Base-by-base conservation (phyloP, 1,284 basidiomycete genomes). In the Apiotrichum gamsii region DNA sequence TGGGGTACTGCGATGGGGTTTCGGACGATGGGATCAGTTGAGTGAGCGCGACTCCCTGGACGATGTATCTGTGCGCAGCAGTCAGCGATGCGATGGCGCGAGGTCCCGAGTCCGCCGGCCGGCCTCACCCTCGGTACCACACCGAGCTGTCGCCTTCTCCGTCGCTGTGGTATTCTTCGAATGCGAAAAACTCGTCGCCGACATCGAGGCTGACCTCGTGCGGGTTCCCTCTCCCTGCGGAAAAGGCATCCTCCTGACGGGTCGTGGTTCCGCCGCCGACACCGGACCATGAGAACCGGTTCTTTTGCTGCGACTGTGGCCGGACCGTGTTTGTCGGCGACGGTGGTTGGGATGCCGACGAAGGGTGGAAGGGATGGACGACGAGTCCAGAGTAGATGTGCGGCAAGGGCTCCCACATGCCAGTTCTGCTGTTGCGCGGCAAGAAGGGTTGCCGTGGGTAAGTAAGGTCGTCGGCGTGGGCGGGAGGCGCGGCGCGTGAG, bases 121-220 rank as follows among this genome's bases (percentile, higher is more conserved):
- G 11, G 14, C 40, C 51, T 29, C 28, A 50, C 89, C 90, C 89
- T 77, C 89, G 77, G 69, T 89, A 91, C 89, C 89, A 93, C 9
- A 83, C 71, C 20, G 88, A 85, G 14, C 80, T 85, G 53, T 77
- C 79, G 50, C 63, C 65, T 13, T 64, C 63, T 10, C 56, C 43
- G 4, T 43, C 43, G 41, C 58, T 60, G 15, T 56, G 82, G 68
- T 89, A 91, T 67, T 84, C 84, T 73, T 95, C 90, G 63, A 95
- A 94, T 20, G 90, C 90, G 74, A 96, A 96, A 31, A 97, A 84
- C 68, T 96, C 93, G 68, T 96, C 93, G 42, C 94, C 94, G 19
- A 96, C 66, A 51, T 78, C 76, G 39, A 76, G 64, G 3, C 67
- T 57, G 33, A 72, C 67, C 61, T 74, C 69, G 41, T 69, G 64